A percentile compares a stretch with the other conserved stretches of the same genome.
phyloP scores from a whole-genome alignment of 1,139 yeast genomes.

The Candida dubliniensis region DNA sequence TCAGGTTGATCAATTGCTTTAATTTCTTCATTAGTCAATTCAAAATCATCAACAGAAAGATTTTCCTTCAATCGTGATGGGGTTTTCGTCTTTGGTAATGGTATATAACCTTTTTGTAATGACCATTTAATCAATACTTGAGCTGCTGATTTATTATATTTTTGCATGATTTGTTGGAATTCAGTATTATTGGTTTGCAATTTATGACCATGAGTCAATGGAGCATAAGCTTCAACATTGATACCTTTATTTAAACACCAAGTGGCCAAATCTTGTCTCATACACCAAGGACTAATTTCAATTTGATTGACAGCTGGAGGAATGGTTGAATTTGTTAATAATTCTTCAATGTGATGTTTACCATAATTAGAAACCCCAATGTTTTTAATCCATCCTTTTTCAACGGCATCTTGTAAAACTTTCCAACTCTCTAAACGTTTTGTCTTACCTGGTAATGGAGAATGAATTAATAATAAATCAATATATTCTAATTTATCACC shows the following conservation, averaged over 20 bases:
- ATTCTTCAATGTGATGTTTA: conserved; percentile 56
- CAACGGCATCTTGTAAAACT: conserved; percentile 69
- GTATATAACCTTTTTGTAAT: conserved; percentile 43
- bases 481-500: conserved; percentile 42
- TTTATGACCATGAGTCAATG: conserved; percentile 39
- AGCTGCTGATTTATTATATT: conserved; percentile 29
- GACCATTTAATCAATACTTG: conserved; percentile 41
- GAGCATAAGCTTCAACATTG: conserved; percentile 41
- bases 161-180: conserved; percentile 20
- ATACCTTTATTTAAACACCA: conserved; percentile 44
- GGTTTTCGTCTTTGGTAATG: conserved; percentile 37
- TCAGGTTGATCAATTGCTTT: conserved; percentile 30
- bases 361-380: conserved; percentile 77
- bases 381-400: conserved; percentile 50
- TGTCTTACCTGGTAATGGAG: conserved; percentile 55
- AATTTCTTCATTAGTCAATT: conserved; percentile 48
- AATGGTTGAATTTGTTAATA: conserved; percentile 45
- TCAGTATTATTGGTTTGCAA: conserved; percentile 14
- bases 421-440: conserved; percentile 55
- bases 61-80: conserved; percentile 29
- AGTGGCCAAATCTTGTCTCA: conserved; percentile 61
- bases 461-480: conserved; percentile 57
- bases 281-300: conserved; percentile 77
- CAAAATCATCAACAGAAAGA: conserved; percentile 49
- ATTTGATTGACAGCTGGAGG: conserved; percentile 65